Conservation (phyloP, 2,329 filamentous ascomycete genomes). For the Penicillium sp. region DNA sequence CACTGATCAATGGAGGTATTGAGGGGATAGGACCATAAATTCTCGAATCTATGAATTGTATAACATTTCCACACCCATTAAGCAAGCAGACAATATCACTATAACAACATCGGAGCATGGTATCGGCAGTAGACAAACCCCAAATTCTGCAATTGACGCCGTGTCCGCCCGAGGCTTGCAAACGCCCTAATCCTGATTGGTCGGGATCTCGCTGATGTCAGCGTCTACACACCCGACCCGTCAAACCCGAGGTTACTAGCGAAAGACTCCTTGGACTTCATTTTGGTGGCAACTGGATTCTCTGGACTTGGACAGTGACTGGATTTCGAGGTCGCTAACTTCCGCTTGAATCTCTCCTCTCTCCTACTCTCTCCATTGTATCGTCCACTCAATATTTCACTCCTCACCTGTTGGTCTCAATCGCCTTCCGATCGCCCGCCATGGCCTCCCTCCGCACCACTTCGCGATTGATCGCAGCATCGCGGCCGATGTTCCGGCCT, state of each 20-base stretch:
- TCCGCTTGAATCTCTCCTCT: slow-evolving; percentile 4
- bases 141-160: slow-evolving; percentile 19
- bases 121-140: slow-evolving; percentile 11
- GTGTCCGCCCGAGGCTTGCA: slow-evolving; percentile 41
- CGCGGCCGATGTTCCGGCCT: slow-evolving; percentile 43
- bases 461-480: slow-evolving; percentile 44
- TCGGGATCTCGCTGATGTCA: slow-evolving; percentile 26
- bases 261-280: slow-evolving; percentile 30
- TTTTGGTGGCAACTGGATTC: slow-evolving; percentile 19
- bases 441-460: slow-evolving; percentile 51
- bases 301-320: slow-evolving; percentile 13
- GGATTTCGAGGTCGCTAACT: slow-evolving; percentile 5
- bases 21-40: background rate
- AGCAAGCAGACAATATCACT: background rate
- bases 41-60: background rate
- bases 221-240: slow-evolving; percentile 26
- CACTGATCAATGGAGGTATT: background rate
- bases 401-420: slow-evolving; percentile 12
- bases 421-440: slow-evolving; percentile 21
- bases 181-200: slow-evolving; percentile 36
- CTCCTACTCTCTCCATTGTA: background rate
- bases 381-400: slow-evolving; percentile 1
- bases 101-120: background rate
- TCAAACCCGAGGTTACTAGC: slow-evolving; percentile 38
- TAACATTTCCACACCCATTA: background rate